phyloP scores from a whole-genome alignment of 1,139 yeast genomes.

The Hyphopichia buzzinii region DNA sequence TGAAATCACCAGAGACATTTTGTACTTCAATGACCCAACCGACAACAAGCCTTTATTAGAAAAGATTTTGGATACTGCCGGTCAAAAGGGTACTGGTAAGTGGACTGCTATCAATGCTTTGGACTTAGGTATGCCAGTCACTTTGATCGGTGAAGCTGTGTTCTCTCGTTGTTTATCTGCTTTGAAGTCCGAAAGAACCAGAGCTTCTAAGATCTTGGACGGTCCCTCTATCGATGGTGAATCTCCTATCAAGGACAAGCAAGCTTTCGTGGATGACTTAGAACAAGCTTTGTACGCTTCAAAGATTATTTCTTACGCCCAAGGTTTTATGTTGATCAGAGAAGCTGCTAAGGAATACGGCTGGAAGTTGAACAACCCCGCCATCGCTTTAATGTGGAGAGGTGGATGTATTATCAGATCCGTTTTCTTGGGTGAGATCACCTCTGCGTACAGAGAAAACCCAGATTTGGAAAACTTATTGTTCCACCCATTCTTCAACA shows the following conservation, averaged over 20 bases:
- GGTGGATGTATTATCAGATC: constrained; percentile 99
- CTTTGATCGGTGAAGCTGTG: constrained; percentile 98
- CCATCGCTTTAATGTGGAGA: constrained; percentile 99
- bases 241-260: constrained; percentile 65
- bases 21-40: constrained; percentile 78
- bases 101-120: constrained; percentile 99
- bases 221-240: constrained; percentile 69
- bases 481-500: constrained; percentile 91
- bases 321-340: constrained; percentile 98
- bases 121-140: constrained; percentile 97
- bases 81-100: constrained; percentile 99
- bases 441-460: constrained; percentile 90
- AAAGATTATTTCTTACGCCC: constrained; percentile 97
- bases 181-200: constrained; percentile 82
- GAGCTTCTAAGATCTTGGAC: constrained; percentile 72
- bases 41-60: constrained; percentile 94
- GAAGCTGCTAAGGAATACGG: constrained; percentile 97
- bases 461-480: constrained; percentile 93
- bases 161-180: constrained; percentile 96
- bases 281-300: constrained; percentile 99
- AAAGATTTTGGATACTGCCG: constrained; percentile 95
- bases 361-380: constrained; percentile 97
- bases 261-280: constrained; percentile 84
- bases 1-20: constrained; percentile 95
- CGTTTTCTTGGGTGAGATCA: constrained; percentile 95